These are phyloP conservation scores for Macadamia integrifolia DNA, from an alignment of 164 flowering plant species.

Conservation along the genomic window DNA sequence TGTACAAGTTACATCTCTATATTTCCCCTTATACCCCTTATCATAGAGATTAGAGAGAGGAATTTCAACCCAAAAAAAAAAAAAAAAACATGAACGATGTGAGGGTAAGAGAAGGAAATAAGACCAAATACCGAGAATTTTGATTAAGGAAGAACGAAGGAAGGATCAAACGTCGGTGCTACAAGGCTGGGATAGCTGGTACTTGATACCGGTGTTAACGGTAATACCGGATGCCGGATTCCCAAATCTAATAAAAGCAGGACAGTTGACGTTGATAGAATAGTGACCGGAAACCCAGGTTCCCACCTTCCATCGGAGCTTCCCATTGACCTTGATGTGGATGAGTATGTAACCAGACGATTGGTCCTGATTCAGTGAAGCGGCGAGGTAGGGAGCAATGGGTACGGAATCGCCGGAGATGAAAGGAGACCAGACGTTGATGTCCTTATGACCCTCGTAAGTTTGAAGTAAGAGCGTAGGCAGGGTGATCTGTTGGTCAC, in stretches of 20 bases:
- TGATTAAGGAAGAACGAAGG: neutral
- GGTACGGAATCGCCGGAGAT: constrained; percentile 54
- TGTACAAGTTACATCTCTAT: constrained; percentile 19
- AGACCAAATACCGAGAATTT: no score
- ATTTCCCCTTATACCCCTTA: neutral
- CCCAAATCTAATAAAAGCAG: constrained; percentile 45
- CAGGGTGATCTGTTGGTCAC: constrained; percentile 61
- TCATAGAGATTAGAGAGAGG: neutral
- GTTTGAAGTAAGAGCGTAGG: constrained; percentile 39
- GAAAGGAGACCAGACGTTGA: constrained; percentile 65
- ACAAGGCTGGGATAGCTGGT: constrained; percentile 38
- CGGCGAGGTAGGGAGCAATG: constrained; percentile 56
- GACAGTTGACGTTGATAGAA: constrained; percentile 56
- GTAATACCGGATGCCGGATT: constrained; percentile 17
- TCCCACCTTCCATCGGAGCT: constrained; percentile 66
- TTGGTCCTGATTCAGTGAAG: constrained; percentile 36
- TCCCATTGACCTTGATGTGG: constrained; percentile 48
- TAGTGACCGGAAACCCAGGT: constrained; percentile 47
- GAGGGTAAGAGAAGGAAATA: neutral
- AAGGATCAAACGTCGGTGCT: constrained; percentile 24
- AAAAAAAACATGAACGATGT: constrained; percentile 1
- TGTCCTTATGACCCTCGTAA: constrained; percentile 67
- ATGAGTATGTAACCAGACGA: constrained; percentile 29
- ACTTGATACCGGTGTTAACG: constrained; percentile 50
- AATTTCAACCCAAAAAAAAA: neutral